Percentiles rank a stretch among this genome's conserved stretches.
Conservation (phyloP, 164 flowering plant species). For the Vitis cinerea region DNA sequence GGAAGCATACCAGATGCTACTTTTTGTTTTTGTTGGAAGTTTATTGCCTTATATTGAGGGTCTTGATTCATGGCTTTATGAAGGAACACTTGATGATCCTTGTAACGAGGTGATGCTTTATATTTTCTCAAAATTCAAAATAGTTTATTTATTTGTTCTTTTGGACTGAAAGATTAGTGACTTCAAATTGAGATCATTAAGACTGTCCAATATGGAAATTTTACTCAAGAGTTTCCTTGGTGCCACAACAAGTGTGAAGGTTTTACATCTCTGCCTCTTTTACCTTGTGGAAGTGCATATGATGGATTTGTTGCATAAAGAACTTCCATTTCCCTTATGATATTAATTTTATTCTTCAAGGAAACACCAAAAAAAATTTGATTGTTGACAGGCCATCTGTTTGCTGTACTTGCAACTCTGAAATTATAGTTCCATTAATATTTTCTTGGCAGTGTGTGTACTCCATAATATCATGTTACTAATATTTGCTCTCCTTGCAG, state of each 20-base stretch:
- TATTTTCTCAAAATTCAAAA: background rate
- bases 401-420: background rate
- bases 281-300: background rate
- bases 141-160: background rate
- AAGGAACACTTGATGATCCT: constrained; percentile 94
- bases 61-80: constrained; percentile 95
- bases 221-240: background rate
- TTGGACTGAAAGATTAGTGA: background rate
- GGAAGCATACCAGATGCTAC: constrained; percentile 75
- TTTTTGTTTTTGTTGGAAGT: constrained; percentile 70
- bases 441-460: background rate
- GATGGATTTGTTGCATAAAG: background rate
- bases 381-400: background rate
- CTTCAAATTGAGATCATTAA: too few relatives aligned
- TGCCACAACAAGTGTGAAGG: constrained; percentile 4
- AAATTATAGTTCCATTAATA: background rate
- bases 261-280: background rate
- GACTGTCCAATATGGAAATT: too few relatives aligned
- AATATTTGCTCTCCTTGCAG: constrained; percentile 34
- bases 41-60: constrained; percentile 76
- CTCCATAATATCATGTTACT: background rate
- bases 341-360: too few relatives aligned
- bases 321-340: background rate
- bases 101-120: constrained; percentile 70
- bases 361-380: background rate